These are phyloP conservation scores for Coriolopsis trogii DNA, from an alignment of 1,284 basidiomycete species.

Conservation along the genomic window DNA sequence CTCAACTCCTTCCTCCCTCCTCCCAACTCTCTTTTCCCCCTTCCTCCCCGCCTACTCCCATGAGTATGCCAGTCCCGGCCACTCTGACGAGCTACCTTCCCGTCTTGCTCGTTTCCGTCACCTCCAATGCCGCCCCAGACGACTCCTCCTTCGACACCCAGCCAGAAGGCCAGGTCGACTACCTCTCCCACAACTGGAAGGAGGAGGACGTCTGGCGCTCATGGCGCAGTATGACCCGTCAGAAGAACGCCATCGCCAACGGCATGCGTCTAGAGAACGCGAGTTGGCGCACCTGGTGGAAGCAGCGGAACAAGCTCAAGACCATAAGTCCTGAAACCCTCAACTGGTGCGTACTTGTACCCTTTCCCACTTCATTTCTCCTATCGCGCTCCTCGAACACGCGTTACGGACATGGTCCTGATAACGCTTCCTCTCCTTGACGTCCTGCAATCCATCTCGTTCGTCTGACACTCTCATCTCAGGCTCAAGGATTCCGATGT, in stretches of 20 bases:
- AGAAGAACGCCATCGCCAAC: conserved; percentile 98
- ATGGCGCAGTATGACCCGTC: conserved; percentile 98
- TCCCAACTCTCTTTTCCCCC: neutral
- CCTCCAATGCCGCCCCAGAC: conserved; percentile 60
- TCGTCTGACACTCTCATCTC: conserved; percentile 24
- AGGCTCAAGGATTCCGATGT: conserved; percentile 99
- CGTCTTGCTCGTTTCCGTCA: conserved; percentile 65
- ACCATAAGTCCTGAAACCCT: conserved; percentile 97
- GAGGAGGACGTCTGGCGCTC: conserved; percentile 99
- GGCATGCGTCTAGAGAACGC: conserved; percentile 96
- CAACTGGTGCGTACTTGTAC: conserved; percentile 82
- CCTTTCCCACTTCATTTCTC: conserved; percentile 21
- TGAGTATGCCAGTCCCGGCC: conserved; percentile 31
- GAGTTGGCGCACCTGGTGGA: conserved; percentile 99
- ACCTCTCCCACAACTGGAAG: conserved; percentile 92
- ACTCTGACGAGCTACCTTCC: conserved; percentile 61
- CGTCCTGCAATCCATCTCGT: conserved; percentile 2
- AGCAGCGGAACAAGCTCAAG: conserved; percentile 95
- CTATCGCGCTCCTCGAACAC: conserved; percentile 19
- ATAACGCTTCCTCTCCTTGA: conserved; percentile 16
- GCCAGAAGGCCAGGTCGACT: conserved; percentile 78
- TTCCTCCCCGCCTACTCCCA: conserved; percentile 13
- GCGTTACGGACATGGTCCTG: conserved; percentile 9
- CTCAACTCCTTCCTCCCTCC: neutral
- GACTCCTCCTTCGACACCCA: conserved; percentile 68